Base-by-base conservation (phyloP, 805 yeast genomes). In the Helenozyma rhizophorensis region DNA sequence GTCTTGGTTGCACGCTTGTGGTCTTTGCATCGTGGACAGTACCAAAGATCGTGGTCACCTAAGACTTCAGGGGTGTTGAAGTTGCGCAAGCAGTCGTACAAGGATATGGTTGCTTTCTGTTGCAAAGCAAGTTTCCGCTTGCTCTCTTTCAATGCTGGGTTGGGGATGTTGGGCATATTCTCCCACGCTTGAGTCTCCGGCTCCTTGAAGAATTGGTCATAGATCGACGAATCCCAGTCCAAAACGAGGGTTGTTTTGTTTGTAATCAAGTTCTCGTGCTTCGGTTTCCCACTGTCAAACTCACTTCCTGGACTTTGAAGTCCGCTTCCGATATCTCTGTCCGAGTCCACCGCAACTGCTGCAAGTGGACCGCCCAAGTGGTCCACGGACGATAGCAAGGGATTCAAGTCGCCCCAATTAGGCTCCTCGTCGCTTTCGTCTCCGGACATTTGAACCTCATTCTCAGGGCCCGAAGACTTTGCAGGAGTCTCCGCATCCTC, bases 41-140 rank as follows among this genome's bases (percentile, higher is more conserved):
- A 89, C 97, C 97, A 90, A 21, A 87, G 66, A 58, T 90, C 97
- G 33, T 86, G 81, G 30, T 85, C 83, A 10, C 96, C 86, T 27
- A 90, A 67, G 2, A 88, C 76, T 54, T 90, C 98, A 1, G 94
- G 81, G 30, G 76, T 73, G 13, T 94, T 76, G 50, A 90, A 90
- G 37, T 77, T 53, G 14, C 72, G 70, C 28, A 90, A 54, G 52
- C 97, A 90, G 46, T 84, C 90, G 41, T 77, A 74, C 13, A 90
- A 50, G 6, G 66, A 56, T 12, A 67, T 51, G 14, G 55, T 66
- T 0, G 83, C 65, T 14, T 81, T 72, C 21, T 67, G 65, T 35
- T 67, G 58, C 53, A 48, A 50, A 25, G 50, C 56, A 25, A 63
- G 47, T 21, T 40, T 37, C 2, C 53, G 52, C 45, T 66, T 71